Evolutionary conservation across 164 flowering plant species (phyloP).

Genomic region (Dillenia suffruticosa): DNA sequence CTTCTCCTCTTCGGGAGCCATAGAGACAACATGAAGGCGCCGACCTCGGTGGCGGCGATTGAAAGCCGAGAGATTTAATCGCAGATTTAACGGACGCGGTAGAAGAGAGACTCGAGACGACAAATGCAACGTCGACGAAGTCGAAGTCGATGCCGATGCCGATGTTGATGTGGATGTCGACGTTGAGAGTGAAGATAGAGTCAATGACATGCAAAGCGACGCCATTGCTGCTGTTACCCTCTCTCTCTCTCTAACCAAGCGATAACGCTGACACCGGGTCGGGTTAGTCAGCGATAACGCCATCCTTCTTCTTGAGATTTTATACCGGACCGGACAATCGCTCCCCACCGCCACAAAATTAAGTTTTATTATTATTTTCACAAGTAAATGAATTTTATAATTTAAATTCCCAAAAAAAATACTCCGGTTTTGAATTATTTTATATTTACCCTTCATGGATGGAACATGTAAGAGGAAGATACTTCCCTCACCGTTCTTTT

Average conservation of each 20-base stretch:
- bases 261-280: too few relatives aligned
- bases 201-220: conserved; percentile 3
- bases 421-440: too few relatives aligned
- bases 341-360: too few relatives aligned
- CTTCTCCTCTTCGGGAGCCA: conserved; percentile 87
- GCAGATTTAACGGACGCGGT: background rate
- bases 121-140: background rate
- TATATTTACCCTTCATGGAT: too few relatives aligned
- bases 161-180: conserved; percentile 2
- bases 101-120: background rate
- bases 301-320: too few relatives aligned
- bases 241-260: background rate
- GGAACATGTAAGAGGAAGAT: too few relatives aligned
- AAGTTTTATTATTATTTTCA: too few relatives aligned
- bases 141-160: background rate
- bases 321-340: too few relatives aligned
- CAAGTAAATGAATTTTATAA: too few relatives aligned
- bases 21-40: conserved; percentile 37
- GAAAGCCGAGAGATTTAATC: background rate
- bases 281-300: too few relatives aligned
- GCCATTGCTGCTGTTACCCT: conserved; percentile 8
- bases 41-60: background rate
- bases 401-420: too few relatives aligned
- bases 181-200: background rate
- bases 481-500: too few relatives aligned